A percentile compares a stretch with the other conserved stretches of the same genome.
These are phyloP conservation scores for Sparassis latifolia DNA, from an alignment of 1,284 basidiomycete genomes.

Conservation along the genomic window DNA sequence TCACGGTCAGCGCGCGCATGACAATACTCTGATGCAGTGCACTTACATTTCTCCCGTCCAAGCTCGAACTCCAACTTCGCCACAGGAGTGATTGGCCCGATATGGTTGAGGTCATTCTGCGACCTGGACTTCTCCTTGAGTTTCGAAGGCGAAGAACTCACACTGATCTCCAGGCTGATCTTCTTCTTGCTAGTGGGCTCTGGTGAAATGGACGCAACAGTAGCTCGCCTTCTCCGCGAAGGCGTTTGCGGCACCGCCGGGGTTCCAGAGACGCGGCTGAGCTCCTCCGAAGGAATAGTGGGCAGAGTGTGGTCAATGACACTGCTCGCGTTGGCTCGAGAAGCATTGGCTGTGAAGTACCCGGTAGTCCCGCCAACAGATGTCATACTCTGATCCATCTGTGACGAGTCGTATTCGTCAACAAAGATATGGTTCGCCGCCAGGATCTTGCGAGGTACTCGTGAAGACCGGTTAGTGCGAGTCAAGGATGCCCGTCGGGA, in stretches of 20 bases:
- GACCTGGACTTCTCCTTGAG: slow-evolving; percentile 60
- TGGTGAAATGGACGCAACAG: slow-evolving; percentile 57
- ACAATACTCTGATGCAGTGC: not conserved
- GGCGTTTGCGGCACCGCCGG: slow-evolving; percentile 20
- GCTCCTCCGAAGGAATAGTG: slow-evolving; percentile 23
- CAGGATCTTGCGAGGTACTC: slow-evolving; percentile 54
- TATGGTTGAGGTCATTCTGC: slow-evolving; percentile 46
- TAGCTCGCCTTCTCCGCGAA: slow-evolving; percentile 51
- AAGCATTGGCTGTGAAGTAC: not conserved
- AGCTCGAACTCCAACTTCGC: slow-evolving; percentile 56
- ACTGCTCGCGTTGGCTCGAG: slow-evolving; percentile 7
- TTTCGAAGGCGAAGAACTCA: slow-evolving; percentile 46
- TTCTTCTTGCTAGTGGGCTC: slow-evolving; percentile 24
- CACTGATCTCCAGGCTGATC: slow-evolving; percentile 28
- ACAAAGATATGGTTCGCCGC: slow-evolving; percentile 66
- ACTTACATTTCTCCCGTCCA: slow-evolving; percentile 39
- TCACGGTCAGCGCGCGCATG: not conserved
- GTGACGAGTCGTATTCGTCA: slow-evolving; percentile 35
- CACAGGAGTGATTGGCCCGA: slow-evolving; percentile 57
- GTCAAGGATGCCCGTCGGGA: slow-evolving; percentile 39
- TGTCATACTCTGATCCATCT: slow-evolving; percentile 24
- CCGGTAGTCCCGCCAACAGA: not conserved
- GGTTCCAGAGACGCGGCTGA: slow-evolving; percentile 9
- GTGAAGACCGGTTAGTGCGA: slow-evolving; percentile 38
- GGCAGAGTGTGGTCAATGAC: slow-evolving; percentile 18